Conservation (phyloP, 306 rosid species). For the Crataegus laevigata region DNA sequence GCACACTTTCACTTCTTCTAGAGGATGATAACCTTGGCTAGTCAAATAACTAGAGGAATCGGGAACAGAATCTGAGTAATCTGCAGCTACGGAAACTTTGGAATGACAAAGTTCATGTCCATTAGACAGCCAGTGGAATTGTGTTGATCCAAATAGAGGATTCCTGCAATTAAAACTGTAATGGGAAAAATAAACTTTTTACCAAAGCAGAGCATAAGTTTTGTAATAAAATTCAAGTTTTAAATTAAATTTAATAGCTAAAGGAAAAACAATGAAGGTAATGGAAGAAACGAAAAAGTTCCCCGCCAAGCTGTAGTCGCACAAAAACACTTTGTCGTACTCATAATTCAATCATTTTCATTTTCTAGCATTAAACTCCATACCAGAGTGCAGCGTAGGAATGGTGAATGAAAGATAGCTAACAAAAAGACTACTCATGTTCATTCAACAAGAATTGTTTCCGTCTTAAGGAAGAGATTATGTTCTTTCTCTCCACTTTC, state of each 20-base stretch:
- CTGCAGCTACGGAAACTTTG: slow-evolving; percentile 87
- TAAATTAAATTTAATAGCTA: background rate
- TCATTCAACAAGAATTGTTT: background rate
- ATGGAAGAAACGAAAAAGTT: background rate
- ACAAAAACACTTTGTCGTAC: background rate
- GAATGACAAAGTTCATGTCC: slow-evolving; percentile 61
- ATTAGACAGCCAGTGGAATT: slow-evolving; percentile 47
- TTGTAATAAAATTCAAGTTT: too few species aligned
- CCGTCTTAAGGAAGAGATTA: background rate
- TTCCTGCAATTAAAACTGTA: slow-evolving; percentile 51
- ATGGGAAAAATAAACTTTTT: background rate
- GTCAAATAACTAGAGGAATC: slow-evolving; percentile 60
- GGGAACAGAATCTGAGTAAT: slow-evolving; percentile 78
- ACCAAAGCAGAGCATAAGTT: background rate
- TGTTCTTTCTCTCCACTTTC: slow-evolving; percentile 1
- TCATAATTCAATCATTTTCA: background rate
- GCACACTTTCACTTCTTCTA: slow-evolving; percentile 69
- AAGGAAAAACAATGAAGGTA: background rate
- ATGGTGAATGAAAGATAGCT: background rate
- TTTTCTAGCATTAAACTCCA: background rate
- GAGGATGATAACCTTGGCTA: slow-evolving; percentile 73
- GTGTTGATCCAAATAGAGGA: slow-evolving; percentile 43
- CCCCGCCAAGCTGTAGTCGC: background rate
- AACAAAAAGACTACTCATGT: background rate
- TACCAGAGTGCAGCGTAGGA: background rate